Evolutionary conservation across 2,329 filamentous ascomycete genomes (phyloP).

Genomic region (Microdochium nivale): DNA sequence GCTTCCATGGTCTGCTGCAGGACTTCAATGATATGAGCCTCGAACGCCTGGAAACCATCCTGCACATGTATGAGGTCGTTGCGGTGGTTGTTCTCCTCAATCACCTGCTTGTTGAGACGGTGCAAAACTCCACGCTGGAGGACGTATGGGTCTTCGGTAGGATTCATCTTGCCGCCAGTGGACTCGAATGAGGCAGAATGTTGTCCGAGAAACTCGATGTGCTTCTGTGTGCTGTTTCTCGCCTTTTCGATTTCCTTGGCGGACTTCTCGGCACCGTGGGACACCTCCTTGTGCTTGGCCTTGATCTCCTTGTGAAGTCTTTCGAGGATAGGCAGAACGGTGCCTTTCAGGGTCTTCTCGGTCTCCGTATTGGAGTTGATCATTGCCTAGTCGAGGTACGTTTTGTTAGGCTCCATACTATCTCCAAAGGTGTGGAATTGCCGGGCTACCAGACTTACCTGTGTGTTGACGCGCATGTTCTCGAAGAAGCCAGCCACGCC

Average conservation of each 20-base stretch:
- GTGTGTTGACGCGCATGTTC: constrained; percentile 86
- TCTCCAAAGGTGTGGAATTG: neutral
- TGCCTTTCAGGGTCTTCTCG: constrained; percentile 79
- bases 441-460: constrained; percentile 34
- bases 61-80: constrained; percentile 91
- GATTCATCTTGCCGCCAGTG: constrained; percentile 59
- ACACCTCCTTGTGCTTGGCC: constrained; percentile 86
- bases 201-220: constrained; percentile 88
- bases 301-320: constrained; percentile 95
- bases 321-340: constrained; percentile 80
- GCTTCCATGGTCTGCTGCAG: constrained; percentile 75
- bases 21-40: constrained; percentile 74
- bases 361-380: constrained; percentile 86
- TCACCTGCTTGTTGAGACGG: constrained; percentile 80
- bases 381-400: constrained; percentile 49
- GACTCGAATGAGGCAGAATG: constrained; percentile 76
- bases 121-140: constrained; percentile 73
- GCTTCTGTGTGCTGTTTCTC: constrained; percentile 79
- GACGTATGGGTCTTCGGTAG: constrained; percentile 80
- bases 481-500: constrained; percentile 88
- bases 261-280: constrained; percentile 69
- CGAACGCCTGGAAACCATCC: constrained; percentile 79
- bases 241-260: constrained; percentile 90
- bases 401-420: constrained; percentile 5
- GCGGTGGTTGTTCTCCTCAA: constrained; percentile 92